These are phyloP conservation scores for Millerozyma acaciae DNA, from an alignment of 805 yeast species.

Conservation along the genomic window DNA sequence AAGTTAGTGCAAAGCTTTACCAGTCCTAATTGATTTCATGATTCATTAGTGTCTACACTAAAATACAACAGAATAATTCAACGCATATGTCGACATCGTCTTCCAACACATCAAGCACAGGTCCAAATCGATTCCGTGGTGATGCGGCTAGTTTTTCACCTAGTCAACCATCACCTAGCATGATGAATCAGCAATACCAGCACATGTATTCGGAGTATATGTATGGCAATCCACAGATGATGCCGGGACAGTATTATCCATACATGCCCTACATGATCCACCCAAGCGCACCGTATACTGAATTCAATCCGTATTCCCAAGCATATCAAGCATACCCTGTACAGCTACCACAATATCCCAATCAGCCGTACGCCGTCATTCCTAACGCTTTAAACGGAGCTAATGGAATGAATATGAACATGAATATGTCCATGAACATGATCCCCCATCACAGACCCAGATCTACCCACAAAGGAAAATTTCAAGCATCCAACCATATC, in stretches of 20 bases:
- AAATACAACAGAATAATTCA: conserved; percentile 1
- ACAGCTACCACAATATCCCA: conserved; percentile 3
- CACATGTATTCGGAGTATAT: conserved; percentile 13
- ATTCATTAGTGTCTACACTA: conserved; percentile 2
- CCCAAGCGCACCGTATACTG: conserved; percentile 3
- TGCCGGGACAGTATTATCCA: conserved; percentile 11
- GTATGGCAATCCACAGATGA: conserved; percentile 12
- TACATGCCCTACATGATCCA: conserved; percentile 11
- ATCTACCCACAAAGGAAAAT: background rate
- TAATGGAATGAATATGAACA: conserved; percentile 2
- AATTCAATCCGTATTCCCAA: conserved; percentile 3
- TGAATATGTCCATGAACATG: conserved; percentile 1
- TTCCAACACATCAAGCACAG: conserved; percentile 23
- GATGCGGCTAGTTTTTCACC: conserved; percentile 38
- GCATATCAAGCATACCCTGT: conserved; percentile 3
- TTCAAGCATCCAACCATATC: background rate
- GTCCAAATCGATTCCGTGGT: conserved; percentile 35
- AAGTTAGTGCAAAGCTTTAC: too few species aligned
- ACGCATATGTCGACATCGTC: conserved; percentile 18
- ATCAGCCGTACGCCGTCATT: conserved; percentile 3
- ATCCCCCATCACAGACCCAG: conserved; percentile 3
- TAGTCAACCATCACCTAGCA: conserved; percentile 15
- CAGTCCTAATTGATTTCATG: conserved; percentile 4
- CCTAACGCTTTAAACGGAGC: conserved; percentile 1
- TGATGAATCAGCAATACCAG: conserved; percentile 9